Evolutionary conservation across 202 grass and related monocot species (phyloP).

Genomic region (Elaeis oleifera): DNA sequence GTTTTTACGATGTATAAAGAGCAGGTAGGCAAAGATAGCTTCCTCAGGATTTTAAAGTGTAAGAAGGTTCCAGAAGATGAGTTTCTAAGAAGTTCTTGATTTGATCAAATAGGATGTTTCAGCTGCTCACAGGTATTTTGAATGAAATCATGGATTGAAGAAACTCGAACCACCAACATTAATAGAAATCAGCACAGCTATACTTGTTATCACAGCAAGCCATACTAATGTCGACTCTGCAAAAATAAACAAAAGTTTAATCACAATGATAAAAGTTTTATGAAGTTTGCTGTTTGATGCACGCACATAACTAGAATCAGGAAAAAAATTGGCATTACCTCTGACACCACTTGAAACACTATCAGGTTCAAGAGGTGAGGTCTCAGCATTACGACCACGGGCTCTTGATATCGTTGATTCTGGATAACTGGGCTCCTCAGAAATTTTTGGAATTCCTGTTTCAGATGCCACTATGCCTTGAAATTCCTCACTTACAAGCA

Average conservation of each 20-base stretch:
- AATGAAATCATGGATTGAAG: slow-evolving; percentile 59
- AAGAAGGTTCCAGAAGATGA: too few relatives aligned
- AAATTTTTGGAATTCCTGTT: slow-evolving; percentile 35
- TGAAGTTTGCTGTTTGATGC: neutral
- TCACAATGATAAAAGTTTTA: slow-evolving; percentile 1
- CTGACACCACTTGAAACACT: slow-evolving; percentile 30
- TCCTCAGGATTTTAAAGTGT: too few relatives aligned
- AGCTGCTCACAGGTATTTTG: neutral
- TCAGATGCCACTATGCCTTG: slow-evolving; percentile 84
- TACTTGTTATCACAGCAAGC: slow-evolving; percentile 69
- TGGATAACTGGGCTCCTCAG: slow-evolving; percentile 15
- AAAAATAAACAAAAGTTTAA: neutral
- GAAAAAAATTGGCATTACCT: slow-evolving; percentile 28
- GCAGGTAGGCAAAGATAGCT: too few relatives aligned
- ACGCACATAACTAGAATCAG: slow-evolving; percentile 16
- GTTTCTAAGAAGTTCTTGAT: neutral
- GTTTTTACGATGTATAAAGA: too few relatives aligned
- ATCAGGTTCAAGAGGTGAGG: slow-evolving; percentile 9
- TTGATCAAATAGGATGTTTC: neutral
- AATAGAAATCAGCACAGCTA: slow-evolving; percentile 54
- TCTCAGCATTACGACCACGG: neutral
- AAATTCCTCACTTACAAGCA: slow-evolving; percentile 98
- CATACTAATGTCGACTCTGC: slow-evolving; percentile 59
- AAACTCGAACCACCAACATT: slow-evolving; percentile 61
- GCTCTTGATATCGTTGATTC: slow-evolving; percentile 14